Evolutionary conservation across 2,329 filamentous ascomycete genomes (phyloP), one percentile per base, ranked within the genome.

Genomic region (Fusarium siculi): DNA sequence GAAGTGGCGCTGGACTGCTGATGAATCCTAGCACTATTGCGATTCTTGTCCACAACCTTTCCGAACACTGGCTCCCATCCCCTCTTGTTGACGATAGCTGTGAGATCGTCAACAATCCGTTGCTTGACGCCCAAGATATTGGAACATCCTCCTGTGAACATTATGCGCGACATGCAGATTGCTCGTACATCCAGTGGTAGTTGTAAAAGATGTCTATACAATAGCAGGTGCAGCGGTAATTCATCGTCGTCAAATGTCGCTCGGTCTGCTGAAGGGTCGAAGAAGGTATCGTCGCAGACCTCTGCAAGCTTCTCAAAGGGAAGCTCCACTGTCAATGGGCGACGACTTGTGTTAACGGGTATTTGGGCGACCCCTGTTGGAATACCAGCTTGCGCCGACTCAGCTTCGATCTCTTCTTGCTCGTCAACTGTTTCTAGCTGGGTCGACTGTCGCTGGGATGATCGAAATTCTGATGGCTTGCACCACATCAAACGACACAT

Each of bases 231-330:
- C 2, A 98, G 78, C 0, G 96, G 91, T 23, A 93, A 87, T 73
- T 98, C 96, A 75, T 99, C 88, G 76, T 98, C 95, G 78, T 99
- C 96, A 70, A 95, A 91, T 43, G 91, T 90, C 23, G 82, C 80
- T 78, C 84, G 76, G 77, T 83, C 69, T 83, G 83, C 79, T 76
- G 86, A 77, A 77, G 87, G 74, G 78, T 86, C 92, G 73, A 98
- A 94, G 62, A 98, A 91, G 2, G 91, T 87, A 32, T 86, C 87
- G 77, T 98, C 94, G 67, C 92, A 93, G 0, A 94, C 92, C 65
- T 93, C 88, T 2, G 94, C 88, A 5, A 98, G 85, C 50, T 86
- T 87, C 7, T 89, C 87, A 77, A 96, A 94, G 0, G 93, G 87
- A 4, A 98, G 80, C 7, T 89, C 85, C 19, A 95, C 78, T 4